Evolutionary conservation across 2,329 filamentous ascomycete genomes (phyloP), one percentile per base, ranked within the genome.

Genomic region (Aspergillus sp.): DNA sequence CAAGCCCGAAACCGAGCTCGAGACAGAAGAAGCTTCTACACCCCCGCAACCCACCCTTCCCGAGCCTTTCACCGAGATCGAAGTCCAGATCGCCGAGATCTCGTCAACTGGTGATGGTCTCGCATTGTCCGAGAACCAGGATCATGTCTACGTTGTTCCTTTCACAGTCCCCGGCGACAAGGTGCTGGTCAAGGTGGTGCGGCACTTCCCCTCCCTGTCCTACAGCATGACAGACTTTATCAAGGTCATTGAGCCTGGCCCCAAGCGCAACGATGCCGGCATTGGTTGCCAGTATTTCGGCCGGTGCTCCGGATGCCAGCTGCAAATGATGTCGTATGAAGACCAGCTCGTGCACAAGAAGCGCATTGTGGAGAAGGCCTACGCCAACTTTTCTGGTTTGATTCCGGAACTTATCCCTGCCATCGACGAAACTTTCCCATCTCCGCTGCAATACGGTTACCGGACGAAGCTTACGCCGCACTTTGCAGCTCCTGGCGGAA

Each of bases 391-490:
- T 78, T 96, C 93, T 13, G 87, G 91, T 62, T 82, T 99, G 6
- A 83, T 90, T 0, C 85, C 90, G 0, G 87, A 90, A 61, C 81
- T 90, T 19, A 82, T 98, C 1, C 95, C 95, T 2, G 72, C 84
- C 2, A 85, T 98, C 58, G 85, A 84, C 53, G 90, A 96, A 65
- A 99, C 95, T 8, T 92, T 97, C 70, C 91, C 90, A 51, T 96
- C 91, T 45, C 95, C 95, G 2, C 78, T 97, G 63, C 89, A 96
- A 77, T 98, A 96, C 76, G 91, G 89, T 59, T 99, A 99, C 81
- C 87, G 95, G 57, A 99, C 95, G 19, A 99, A 99, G 79, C 84
- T 99, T 66, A 99, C 95, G 17, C 95, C 95, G 28, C 95, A 99
- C 77, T 99, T 98, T 73, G 90, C 96, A 72, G 90, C 87, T 0